phyloP scores from a whole-genome alignment of 257 asterid genomes.

The Solanum ossicruentum region DNA sequence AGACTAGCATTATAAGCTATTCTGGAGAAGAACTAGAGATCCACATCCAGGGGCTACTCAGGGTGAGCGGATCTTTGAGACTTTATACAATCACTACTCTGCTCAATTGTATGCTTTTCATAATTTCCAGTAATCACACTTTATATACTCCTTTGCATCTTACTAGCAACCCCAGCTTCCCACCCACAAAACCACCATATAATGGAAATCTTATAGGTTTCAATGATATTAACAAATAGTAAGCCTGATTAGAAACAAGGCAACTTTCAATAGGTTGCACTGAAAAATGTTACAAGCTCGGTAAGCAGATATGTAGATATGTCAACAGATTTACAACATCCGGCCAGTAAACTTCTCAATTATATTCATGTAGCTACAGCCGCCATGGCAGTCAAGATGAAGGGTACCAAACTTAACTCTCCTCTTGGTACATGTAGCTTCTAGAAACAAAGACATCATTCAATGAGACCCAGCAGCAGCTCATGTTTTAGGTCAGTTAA shows the following conservation, averaged over 20 bases:
- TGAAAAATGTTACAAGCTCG: not conserved
- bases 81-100: not conserved
- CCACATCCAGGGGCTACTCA: not conserved
- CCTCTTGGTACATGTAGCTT: constrained; percentile 12
- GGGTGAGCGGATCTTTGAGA: not conserved
- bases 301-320: not conserved
- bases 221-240: not conserved
- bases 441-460: not conserved
- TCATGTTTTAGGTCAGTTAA: not conserved
- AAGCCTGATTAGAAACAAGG: not conserved
- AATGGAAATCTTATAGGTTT: not conserved
- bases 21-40: not conserved
- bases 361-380: not conserved
- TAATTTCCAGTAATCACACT: not conserved
- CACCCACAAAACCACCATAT: not conserved
- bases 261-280: not conserved
- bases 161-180: not conserved
- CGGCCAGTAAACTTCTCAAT: not conserved
- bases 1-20: not conserved
- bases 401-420: not conserved
- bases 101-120: not conserved
- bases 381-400: not conserved
- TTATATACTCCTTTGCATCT: not conserved
- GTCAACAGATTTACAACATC: not conserved
- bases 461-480: not conserved